These are phyloP conservation scores for Trichoderma orchidacearum DNA, from an alignment of 495 filamentous ascomycete genomes.

Conservation along the genomic window DNA sequence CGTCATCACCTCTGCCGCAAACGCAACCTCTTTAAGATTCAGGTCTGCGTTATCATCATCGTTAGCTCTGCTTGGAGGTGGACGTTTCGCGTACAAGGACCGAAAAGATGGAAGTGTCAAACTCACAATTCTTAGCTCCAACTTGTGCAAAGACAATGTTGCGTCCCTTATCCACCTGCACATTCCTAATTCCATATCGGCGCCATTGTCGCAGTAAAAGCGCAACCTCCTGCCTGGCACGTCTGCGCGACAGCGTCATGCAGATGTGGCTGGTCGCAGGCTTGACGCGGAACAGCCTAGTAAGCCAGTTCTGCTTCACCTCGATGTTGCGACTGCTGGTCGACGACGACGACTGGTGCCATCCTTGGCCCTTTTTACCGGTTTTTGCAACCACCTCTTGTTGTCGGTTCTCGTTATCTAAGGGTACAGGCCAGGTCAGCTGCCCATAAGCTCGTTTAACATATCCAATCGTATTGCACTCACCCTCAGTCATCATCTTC, in stretches of 20 bases:
- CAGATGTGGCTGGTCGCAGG: slow-evolving; percentile 61
- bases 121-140: slow-evolving; percentile 63
- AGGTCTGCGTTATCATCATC: slow-evolving; percentile 41
- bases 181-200: slow-evolving; percentile 60
- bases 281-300: slow-evolving; percentile 78
- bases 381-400: neutral
- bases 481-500: slow-evolving; percentile 24
- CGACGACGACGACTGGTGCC: neutral
- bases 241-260: slow-evolving; percentile 52
- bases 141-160: slow-evolving; percentile 66
- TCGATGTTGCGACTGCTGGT: slow-evolving; percentile 33
- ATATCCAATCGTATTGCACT: slow-evolving; percentile 1
- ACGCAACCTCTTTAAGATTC: slow-evolving; percentile 59
- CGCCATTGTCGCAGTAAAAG: slow-evolving; percentile 66
- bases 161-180: slow-evolving; percentile 57
- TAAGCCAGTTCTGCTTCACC: slow-evolving; percentile 67
- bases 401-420: slow-evolving; percentile 1
- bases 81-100: neutral
- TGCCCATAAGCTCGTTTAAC: no score
- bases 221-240: slow-evolving; percentile 60
- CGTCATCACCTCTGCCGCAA: slow-evolving; percentile 72
- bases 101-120: slow-evolving; percentile 1
- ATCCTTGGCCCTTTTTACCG: neutral
- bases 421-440: no score
- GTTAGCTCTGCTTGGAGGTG: slow-evolving; percentile 8